These are phyloP conservation scores for Eragrostis tef DNA, from an alignment of 202 grass and related monocot species.

Conservation along the genomic window DNA sequence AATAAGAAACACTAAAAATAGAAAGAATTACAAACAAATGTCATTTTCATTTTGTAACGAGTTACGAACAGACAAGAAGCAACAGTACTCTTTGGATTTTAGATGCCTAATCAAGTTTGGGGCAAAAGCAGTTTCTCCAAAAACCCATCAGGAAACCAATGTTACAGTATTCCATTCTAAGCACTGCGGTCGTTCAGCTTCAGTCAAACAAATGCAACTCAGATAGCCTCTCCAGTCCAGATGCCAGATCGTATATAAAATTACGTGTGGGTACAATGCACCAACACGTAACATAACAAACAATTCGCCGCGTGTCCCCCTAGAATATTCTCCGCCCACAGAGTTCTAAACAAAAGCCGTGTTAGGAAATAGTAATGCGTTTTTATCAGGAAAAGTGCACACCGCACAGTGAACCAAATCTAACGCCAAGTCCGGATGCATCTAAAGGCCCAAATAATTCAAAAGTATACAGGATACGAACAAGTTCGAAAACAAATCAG, in stretches of 20 bases:
- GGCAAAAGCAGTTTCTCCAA: not conserved
- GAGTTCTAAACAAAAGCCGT: not conserved
- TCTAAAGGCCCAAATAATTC: conserved; percentile 30
- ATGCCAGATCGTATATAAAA: not conserved
- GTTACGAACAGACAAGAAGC: not conserved
- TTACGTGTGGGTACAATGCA: not conserved
- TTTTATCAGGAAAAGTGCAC: conserved; percentile 18
- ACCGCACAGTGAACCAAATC: conserved; percentile 21
- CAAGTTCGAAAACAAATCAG: conserved; percentile 33
- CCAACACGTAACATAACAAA: not conserved
- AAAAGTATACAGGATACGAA: conserved; percentile 10
- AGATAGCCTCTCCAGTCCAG: not conserved
- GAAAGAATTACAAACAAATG: not conserved
- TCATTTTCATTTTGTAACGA: not conserved
- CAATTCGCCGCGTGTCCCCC: conserved; percentile 19
- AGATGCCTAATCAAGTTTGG: not conserved
- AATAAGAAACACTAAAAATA: not conserved
- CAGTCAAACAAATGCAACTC: conserved; percentile 15
- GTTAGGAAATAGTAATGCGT: not conserved
- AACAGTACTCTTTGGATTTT: not conserved
- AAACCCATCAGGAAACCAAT: not conserved
- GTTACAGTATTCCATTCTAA: conserved; percentile 4
- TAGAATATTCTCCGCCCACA: conserved; percentile 35
- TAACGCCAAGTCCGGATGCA: conserved; percentile 8
- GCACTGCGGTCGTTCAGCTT: not conserved